A percentile compares a stretch with the other conserved stretches of the same genome.
phyloP scores from a whole-genome alignment of 805 yeast species.

The Kodamaea jinghongensis region DNA sequence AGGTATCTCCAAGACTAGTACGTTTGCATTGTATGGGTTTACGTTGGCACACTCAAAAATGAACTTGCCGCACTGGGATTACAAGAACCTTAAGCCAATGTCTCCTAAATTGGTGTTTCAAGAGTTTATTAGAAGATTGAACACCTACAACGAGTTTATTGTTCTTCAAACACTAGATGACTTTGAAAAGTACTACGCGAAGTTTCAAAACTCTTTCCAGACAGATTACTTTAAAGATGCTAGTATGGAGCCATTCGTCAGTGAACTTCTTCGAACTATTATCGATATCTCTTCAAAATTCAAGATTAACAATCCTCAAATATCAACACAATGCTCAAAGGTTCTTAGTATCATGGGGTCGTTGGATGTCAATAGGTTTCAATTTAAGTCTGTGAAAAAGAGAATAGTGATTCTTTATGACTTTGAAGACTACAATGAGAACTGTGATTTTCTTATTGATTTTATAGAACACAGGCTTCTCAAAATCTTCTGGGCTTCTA shows the following conservation, averaged over 20 bases:
- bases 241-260: conserved; percentile 26
- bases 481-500: conserved; percentile 85
- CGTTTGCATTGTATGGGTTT: conserved; percentile 51
- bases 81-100: conserved; percentile 12
- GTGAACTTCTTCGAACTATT: conserved; percentile 50
- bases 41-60: conserved; percentile 44
- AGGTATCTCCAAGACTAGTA: conserved; percentile 33
- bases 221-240: conserved; percentile 37
- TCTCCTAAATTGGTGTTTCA: conserved; percentile 29
- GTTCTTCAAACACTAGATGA: conserved; percentile 71
- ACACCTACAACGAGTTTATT: conserved; percentile 65
- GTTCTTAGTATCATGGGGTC: conserved; percentile 79
- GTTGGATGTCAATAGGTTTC: conserved; percentile 60
- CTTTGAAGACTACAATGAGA: conserved; percentile 60
- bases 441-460: conserved; percentile 58
- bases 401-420: conserved; percentile 55
- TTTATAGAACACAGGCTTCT: conserved; percentile 71
- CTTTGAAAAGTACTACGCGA: conserved; percentile 49
- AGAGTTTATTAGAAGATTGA: conserved; percentile 55
- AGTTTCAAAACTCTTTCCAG: conserved; percentile 51
- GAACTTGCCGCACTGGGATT: conserved; percentile 15
- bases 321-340: conserved; percentile 60
- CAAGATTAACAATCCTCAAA: conserved; percentile 42
- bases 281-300: conserved; percentile 58
- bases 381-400: conserved; percentile 38